Percentiles rank a stretch among this genome's conserved stretches.
Evolutionary conservation across 495 filamentous ascomycete genomes (phyloP).

Genomic region (Lasiosphaeria miniovina): DNA sequence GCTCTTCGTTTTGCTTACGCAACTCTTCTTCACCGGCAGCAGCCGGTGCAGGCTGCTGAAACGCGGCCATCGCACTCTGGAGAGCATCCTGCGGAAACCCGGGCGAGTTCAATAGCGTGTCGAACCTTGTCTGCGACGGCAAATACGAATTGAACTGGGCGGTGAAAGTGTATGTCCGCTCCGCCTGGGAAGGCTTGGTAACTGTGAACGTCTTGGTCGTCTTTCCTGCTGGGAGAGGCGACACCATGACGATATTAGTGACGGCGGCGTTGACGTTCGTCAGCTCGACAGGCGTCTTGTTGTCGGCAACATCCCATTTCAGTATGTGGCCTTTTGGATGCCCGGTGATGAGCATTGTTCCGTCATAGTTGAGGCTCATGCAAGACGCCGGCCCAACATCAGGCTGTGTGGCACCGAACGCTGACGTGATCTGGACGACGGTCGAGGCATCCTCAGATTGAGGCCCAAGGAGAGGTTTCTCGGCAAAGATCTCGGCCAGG

Average conservation of each 20-base stretch:
- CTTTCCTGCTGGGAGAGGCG: constrained; percentile 51
- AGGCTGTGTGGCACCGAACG: constrained; percentile 59
- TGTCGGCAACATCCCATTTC: constrained; percentile 61
- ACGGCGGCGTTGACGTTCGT: constrained; percentile 71
- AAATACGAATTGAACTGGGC: constrained; percentile 54
- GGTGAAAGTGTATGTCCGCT: constrained; percentile 64
- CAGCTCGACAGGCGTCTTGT: constrained; percentile 61
- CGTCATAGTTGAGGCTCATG: constrained; percentile 72
- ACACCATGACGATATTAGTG: constrained; percentile 71
- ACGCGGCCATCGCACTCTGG: constrained; percentile 25
- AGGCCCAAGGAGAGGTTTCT: constrained; percentile 55
- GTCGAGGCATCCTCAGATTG: constrained; percentile 48
- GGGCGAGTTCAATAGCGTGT: constrained; percentile 35
- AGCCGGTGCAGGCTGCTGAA: constrained; percentile 30
- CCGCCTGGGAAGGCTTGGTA: constrained; percentile 69
- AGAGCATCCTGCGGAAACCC: constrained; percentile 35
- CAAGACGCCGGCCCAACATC: constrained; percentile 61
- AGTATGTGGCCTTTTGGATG: constrained; percentile 76
- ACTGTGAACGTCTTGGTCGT: constrained; percentile 57
- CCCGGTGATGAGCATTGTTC: constrained; percentile 76
- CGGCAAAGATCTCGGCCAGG: constrained; percentile 68
- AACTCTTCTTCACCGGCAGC: constrained; percentile 35
- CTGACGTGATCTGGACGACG: constrained; percentile 54
- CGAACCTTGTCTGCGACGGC: constrained; percentile 35
- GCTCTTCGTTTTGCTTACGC: constrained; percentile 47